Evolutionary conservation across 306 rosid species (phyloP), one percentile per base, ranked within the genome.

Genomic region (Geum urbanum): DNA sequence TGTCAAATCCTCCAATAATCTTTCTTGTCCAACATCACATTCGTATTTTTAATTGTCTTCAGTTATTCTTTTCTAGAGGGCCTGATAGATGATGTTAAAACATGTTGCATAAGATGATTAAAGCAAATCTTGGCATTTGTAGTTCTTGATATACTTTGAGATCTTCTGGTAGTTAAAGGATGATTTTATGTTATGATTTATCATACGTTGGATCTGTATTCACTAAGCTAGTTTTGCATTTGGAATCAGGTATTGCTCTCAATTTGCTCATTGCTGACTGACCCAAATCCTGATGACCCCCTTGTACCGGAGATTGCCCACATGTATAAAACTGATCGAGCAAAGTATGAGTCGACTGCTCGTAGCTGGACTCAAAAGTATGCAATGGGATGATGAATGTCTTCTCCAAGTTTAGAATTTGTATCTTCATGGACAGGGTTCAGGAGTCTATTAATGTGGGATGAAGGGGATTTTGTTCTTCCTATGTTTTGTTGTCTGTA

Each of bases 301-400:
- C 88, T 88, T 18, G 95, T 88, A 14, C 89, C 89, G 4, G 95
- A 88, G 84, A 88, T 88, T 32, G 95, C 95, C 63, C 95, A 84
- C 72, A 86, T 86, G 86, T 88, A 88, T 83, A 88, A 88, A 84
- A 88, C 85, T 0, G 89, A 86, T 69, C 78, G 86, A 70, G 73
- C 86, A 72, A 88, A 86, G 83, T 88, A 88, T 22, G 95, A 88
- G 74, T 66, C 85, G 15, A 88, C 89, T 43, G 95, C 95, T 9
- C 89, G 95, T 61, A 86, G 87, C 87, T 88, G 95, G 95, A 86
- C 95, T 74, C 89, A 86, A 74, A 88, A 88, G 83, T 86, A 88
- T 67, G 91, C 95, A 67, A 88, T 88, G 95, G 89, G 73, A 3
- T 69, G 85, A 73, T 79, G 82, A 32, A 79, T 74, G 45, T 59